These are phyloP conservation scores for Saksenaea oblongispora DNA, from an alignment of 371 early-diverging fungal genomes.

Conservation along the genomic window DNA sequence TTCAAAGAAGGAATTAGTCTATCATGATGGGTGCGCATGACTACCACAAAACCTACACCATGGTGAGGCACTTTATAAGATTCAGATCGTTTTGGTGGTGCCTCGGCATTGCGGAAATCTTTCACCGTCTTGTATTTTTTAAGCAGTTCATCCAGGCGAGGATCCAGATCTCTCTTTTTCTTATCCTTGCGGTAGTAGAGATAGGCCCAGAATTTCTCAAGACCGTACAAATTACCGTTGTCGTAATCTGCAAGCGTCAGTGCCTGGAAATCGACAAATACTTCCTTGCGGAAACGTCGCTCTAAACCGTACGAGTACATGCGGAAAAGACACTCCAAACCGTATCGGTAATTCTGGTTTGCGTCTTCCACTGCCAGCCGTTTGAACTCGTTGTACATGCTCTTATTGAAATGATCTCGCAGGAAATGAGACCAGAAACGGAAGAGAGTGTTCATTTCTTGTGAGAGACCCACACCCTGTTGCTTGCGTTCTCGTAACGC, in stretches of 20 bases:
- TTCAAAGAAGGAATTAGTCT: not conserved
- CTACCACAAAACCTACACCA: not conserved
- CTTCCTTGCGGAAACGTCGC: constrained; percentile 73
- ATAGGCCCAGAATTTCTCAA: constrained; percentile 95
- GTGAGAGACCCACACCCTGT: constrained; percentile 82
- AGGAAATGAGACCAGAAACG: constrained; percentile 97
- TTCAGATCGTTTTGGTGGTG: constrained; percentile 9
- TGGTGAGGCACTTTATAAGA: constrained; percentile 23
- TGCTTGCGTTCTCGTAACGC: constrained; percentile 91
- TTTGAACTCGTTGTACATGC: constrained; percentile 91
- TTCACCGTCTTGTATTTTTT: constrained; percentile 63
- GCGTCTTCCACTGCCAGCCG: constrained; percentile 89
- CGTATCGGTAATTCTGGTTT: constrained; percentile 77
- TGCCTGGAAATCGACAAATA: constrained; percentile 82
- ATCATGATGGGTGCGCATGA: not conserved
- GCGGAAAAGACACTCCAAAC: constrained; percentile 92
- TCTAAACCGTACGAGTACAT: constrained; percentile 91
- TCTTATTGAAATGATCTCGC: constrained; percentile 88
- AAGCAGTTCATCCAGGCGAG: constrained; percentile 58
- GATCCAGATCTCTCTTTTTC: constrained; percentile 54
- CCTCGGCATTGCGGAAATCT: constrained; percentile 59
- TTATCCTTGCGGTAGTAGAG: constrained; percentile 82
- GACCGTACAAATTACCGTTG: constrained; percentile 72
- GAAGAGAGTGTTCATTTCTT: constrained; percentile 95
- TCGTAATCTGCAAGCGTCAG: constrained; percentile 71